Evolutionary conservation across 2,329 filamentous ascomycete genomes (phyloP).

Genomic region (Talaromyces pinophilus): DNA sequence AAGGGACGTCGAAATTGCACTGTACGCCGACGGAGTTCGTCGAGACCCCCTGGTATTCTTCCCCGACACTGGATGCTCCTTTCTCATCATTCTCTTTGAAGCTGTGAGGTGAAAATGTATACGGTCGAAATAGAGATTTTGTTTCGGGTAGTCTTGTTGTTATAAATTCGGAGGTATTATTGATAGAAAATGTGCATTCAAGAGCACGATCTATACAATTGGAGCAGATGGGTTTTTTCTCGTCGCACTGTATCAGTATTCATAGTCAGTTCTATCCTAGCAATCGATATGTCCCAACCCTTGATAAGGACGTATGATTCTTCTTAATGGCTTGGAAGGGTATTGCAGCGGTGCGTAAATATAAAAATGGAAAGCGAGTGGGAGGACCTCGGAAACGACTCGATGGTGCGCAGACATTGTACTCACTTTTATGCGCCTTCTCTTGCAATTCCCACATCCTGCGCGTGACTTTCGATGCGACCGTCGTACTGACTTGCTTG

Average conservation of each 20-base stretch:
- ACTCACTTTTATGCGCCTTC: slow-evolving; percentile 38
- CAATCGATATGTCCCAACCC: too few species aligned
- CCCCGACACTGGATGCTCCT: background rate
- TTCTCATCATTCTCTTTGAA: background rate
- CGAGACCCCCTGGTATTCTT: background rate
- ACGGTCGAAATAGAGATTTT: slow-evolving; percentile 1
- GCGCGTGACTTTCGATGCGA: slow-evolving; percentile 38
- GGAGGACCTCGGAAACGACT: too few species aligned
- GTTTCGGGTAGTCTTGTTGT: background rate
- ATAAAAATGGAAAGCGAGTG: too few species aligned
- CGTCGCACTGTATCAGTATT: slow-evolving; percentile 11
- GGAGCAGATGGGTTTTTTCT: slow-evolving; percentile 17
- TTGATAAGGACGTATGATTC: too few species aligned
- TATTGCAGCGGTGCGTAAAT: too few species aligned
- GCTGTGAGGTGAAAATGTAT: background rate
- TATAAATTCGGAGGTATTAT: background rate
- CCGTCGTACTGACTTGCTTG: slow-evolving; percentile 27
- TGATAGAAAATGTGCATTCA: slow-evolving; percentile 9
- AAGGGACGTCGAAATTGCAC: background rate
- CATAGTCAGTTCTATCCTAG: background rate
- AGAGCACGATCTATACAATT: slow-evolving; percentile 6
- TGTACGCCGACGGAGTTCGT: background rate
- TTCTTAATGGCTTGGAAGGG: too few species aligned
- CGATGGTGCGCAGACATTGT: too few species aligned
- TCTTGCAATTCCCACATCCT: slow-evolving; percentile 39